Evolutionary conservation across 805 yeast species (phyloP).

Genomic region (Wickerhamomyces subpelliculosus): DNA sequence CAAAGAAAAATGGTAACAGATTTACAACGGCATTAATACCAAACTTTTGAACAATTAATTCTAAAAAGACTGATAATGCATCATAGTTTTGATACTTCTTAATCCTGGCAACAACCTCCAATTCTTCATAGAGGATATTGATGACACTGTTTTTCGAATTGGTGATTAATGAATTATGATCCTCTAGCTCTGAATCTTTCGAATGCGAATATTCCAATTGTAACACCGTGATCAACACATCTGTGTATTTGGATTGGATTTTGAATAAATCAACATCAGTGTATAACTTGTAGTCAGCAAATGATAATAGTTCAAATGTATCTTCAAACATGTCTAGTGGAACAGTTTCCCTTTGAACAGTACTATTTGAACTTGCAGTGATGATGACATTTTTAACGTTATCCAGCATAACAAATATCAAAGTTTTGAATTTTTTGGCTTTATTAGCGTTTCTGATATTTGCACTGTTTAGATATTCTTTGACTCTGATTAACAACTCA

Average conservation of each 20-base stretch:
- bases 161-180: slow-evolving; percentile 14
- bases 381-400: slow-evolving; percentile 11
- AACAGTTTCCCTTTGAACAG: slow-evolving; percentile 18
- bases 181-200: slow-evolving; percentile 7
- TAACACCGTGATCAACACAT: slow-evolving; percentile 11
- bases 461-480: slow-evolving; percentile 14
- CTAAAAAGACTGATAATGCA: slow-evolving; percentile 7
- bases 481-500: slow-evolving; percentile 46
- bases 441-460: neutral
- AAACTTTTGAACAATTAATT: slow-evolving; percentile 23
- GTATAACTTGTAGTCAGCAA: neutral
- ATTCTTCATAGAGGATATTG: slow-evolving; percentile 16
- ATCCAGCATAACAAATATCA: slow-evolving; percentile 9
- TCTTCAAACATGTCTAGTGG: slow-evolving; percentile 19
- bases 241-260: slow-evolving; percentile 13
- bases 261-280: neutral
- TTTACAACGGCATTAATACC: slow-evolving; percentile 43
- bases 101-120: slow-evolving; percentile 7
- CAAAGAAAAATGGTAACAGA: slow-evolving; percentile 37
- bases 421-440: neutral
- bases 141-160: slow-evolving; percentile 13
- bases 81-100: slow-evolving; percentile 2
- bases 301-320: slow-evolving; percentile 13
- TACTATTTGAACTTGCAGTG: slow-evolving; percentile 9
- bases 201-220: slow-evolving; percentile 13